Evolutionary conservation across 2,329 filamentous ascomycete species (phyloP), one percentile per base, ranked within the genome.

Genomic region (Hymenoscyphus scutula): DNA sequence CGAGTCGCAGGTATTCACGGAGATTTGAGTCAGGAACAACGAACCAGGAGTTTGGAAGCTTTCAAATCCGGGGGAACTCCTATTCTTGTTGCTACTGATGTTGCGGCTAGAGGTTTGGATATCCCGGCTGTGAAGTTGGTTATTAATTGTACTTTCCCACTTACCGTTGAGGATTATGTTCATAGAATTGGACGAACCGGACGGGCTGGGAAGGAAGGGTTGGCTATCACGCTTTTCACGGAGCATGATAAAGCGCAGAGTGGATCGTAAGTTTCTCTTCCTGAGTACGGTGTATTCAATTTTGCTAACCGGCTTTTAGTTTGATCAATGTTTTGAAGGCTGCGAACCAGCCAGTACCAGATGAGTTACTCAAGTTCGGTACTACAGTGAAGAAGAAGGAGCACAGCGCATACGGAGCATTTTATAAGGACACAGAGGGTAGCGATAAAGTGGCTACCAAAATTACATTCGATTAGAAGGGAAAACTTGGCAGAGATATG

Each of bases 381-480:
- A 96, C 92, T 25, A 98, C 94, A 0, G 95, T 99, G 59, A 99
- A 98, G 86, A 97, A 96, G 86, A 98, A 98, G 92, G 85, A 88
- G 56, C 95, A 99, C 79, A 90, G 92, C 73, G 90, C 91, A 56
- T 99, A 98, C 74, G 95, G 95, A 62, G 92, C 92, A 34, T 98
- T 98, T 76, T 97, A 90, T 82, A 97, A 95, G 78, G 92, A 97
- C 71, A 64, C 55, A 1, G 8, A 90, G 91, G 8, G 90, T 91
- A 71, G 88, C 88, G 76, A 91, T 84, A 75, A 89, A 94, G 78
- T 90, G 76, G 88, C 91, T 30, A 95, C 89, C 62, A 97, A 97
- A 82, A 96, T 97, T 74, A 93, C 87, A 55, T 97, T 97, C 79
- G 92, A 96, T 73, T 84, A 69, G 59, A 66, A 55, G 48, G 23